phyloP scores from a whole-genome alignment of 1,284 basidiomycete species.

The Laetiporus sulphureus region DNA sequence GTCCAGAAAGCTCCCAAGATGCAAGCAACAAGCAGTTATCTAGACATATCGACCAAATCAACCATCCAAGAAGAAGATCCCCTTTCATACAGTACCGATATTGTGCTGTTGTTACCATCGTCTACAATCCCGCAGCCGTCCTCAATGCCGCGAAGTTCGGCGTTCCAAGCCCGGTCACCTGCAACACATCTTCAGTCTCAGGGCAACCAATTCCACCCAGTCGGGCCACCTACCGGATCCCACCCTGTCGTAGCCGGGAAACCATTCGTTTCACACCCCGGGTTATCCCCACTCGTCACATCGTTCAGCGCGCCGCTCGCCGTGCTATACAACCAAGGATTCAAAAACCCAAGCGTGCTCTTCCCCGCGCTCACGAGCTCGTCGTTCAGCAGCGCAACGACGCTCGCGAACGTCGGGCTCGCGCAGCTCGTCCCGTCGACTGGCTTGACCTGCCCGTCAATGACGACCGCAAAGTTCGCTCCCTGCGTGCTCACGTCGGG shows the following conservation, averaged over 20 bases:
- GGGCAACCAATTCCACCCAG: neutral
- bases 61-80: no score
- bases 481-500: slow-evolving; percentile 15
- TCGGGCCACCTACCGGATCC: slow-evolving; percentile 27
- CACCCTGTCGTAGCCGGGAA: slow-evolving; percentile 28
- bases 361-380: slow-evolving; percentile 35
- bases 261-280: slow-evolving; percentile 25
- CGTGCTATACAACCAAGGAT: slow-evolving; percentile 32
- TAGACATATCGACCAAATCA: no score
- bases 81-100: no score
- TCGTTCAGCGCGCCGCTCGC: slow-evolving; percentile 11
- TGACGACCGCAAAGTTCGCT: slow-evolving; percentile 16
- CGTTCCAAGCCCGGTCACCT: slow-evolving; percentile 6
- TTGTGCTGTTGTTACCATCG: no score
- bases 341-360: slow-evolving; percentile 48
- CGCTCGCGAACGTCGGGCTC: slow-evolving; percentile 36
- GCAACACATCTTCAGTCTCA: neutral
- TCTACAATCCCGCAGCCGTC: neutral
- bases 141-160: slow-evolving; percentile 2
- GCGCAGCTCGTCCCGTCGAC: slow-evolving; percentile 26
- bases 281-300: slow-evolving; percentile 10
- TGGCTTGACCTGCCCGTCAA: slow-evolving; percentile 37
- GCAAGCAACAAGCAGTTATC: no score
- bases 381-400: slow-evolving; percentile 59
- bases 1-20: no score